A percentile compares a stretch with the other conserved stretches of the same genome.
Conservation (phyloP, 805 yeast genomes). For the Metschnikowia lunata region DNA sequence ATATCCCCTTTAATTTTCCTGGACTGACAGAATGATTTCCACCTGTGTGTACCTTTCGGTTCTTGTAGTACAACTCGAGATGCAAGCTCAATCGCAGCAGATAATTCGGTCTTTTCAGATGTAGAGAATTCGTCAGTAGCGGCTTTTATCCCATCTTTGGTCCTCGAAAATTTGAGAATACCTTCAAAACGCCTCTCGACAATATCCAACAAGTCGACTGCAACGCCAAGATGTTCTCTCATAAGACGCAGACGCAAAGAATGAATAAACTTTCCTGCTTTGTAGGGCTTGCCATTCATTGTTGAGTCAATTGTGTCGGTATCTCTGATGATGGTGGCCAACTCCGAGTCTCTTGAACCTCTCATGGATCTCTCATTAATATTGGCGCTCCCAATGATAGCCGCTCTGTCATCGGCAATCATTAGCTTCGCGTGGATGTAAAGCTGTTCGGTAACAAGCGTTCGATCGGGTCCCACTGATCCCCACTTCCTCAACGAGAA, state of each 20-base stretch:
- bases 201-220: conserved; percentile 77
- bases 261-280: conserved; percentile 86
- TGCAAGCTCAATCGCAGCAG: conserved; percentile 74
- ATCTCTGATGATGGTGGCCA: conserved; percentile 86
- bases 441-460: conserved; percentile 81
- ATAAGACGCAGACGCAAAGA: conserved; percentile 83
- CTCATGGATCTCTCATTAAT: conserved; percentile 95
- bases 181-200: conserved; percentile 67
- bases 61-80: conserved; percentile 59
- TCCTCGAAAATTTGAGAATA: conserved; percentile 43
- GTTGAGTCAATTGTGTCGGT: conserved; percentile 60
- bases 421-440: conserved; percentile 91
- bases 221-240: conserved; percentile 96
- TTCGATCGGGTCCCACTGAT: conserved; percentile 69
- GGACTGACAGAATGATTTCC: conserved; percentile 32
- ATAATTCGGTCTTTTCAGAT: conserved; percentile 34
- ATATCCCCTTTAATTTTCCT: conserved; percentile 1
- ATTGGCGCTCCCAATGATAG: conserved; percentile 95
- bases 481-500: conserved; percentile 96
- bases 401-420: conserved; percentile 89
- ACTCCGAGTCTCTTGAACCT: conserved; percentile 91
- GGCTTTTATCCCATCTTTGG: conserved; percentile 38
- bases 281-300: conserved; percentile 80
- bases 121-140: conserved; percentile 41
- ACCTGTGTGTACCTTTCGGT: conserved; percentile 45